Evolutionary conservation across 768 basidiomycete genomes (phyloP), one percentile per base, ranked within the genome.

Genomic region (Cystofilobasidium capitatum): DNA sequence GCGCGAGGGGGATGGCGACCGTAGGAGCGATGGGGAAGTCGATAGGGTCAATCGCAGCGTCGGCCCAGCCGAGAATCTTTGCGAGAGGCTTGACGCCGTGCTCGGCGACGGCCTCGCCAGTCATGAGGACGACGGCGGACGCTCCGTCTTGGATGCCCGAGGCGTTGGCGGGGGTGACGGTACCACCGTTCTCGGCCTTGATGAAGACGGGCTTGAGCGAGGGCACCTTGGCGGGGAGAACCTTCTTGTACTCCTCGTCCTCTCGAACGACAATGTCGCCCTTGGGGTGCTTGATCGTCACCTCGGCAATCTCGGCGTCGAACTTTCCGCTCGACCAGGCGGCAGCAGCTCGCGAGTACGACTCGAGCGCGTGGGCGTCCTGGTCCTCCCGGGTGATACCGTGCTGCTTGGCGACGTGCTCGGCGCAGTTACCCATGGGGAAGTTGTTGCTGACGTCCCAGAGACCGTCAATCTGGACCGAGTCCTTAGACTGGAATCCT

Each of bases 361-460:
- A 96, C 71, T 92, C 90, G 74, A 97, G 86, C 70, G 91, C 91
- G 79, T 91, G 92, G 24, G 83, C 81, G 77, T 99, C 96, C 77
- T 89, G 87, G 33, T 86, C 82, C 78, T 93, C 88, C 51, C 96
- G 88, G 62, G 85, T 82, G 78, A 99, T 93, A 44, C 79, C 78
- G 77, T 86, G 81, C 78, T 92, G 92, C 71, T 82, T 83, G 20
- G 92, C 90, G 35, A 88, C 84, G 72, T 81, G 76, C 79, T 99
- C 96, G 72, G 85, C 94, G 76, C 94, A 98, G 82, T 90, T 90
- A 66, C 96, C 96, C 96, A 99, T 99, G 36, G 91, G 86, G 75
- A 91, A 89, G 79, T 97, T 86, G 82, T 96, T 92, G 83, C 91
- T 96, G 62, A 90, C 91, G 78, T 99, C 96, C 85, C 86, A 89